A percentile compares a stretch with the other conserved stretches of the same genome.
These are phyloP conservation scores for Fusarium sp. DNA, from an alignment of 2,329 filamentous ascomycete genomes.

Conservation along the genomic window DNA sequence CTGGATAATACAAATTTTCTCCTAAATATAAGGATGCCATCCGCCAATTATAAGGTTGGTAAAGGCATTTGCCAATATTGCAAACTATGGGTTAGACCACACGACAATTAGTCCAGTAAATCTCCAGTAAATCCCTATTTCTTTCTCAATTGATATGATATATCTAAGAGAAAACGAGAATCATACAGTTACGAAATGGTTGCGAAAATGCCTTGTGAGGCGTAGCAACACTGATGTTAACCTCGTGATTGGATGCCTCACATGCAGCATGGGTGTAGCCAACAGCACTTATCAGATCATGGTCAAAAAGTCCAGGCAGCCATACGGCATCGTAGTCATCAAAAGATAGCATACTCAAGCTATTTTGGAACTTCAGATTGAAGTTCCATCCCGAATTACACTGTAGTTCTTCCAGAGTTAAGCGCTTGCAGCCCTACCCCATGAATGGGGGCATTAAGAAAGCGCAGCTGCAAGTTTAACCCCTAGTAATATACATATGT, in stretches of 20 bases:
- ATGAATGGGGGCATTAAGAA: background rate
- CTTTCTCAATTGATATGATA: too few species aligned
- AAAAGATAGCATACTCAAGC: too few species aligned
- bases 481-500: background rate
- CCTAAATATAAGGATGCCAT: too few species aligned
- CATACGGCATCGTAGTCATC: accelerated
- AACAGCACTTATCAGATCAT: background rate
- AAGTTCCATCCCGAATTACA: too few species aligned
- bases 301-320: background rate
- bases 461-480: background rate
- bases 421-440: background rate
- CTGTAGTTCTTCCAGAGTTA: background rate
- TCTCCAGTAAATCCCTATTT: too few species aligned
- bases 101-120: too few species aligned
- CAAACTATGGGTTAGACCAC: too few species aligned
- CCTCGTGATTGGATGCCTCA: background rate
- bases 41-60: too few species aligned
- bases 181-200: background rate
- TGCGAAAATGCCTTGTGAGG: background rate
- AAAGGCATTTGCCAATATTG: too few species aligned
- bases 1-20: too few species aligned
- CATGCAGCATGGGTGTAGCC: background rate
- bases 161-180: too few species aligned
- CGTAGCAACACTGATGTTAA: background rate
- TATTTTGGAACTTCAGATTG: too few species aligned